Evolutionary conservation across 1,284 basidiomycete species (phyloP), one percentile per base, ranked within the genome.

Genomic region (Cutaneotrichosporon dermatis): DNA sequence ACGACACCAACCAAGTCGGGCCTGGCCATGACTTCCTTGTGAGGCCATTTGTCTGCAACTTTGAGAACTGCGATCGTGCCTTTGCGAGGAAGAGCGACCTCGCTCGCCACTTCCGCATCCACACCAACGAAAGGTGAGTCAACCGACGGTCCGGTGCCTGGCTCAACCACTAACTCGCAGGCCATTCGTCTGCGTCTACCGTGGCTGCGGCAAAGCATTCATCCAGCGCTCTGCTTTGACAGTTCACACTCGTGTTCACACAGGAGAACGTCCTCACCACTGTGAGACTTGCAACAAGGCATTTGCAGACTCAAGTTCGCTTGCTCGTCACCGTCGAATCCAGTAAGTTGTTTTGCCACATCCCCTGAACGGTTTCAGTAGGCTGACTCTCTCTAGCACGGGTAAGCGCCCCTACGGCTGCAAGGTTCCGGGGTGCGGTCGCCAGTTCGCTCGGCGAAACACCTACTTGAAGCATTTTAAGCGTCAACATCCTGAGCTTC

Each of bases 241-340:
- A 2, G 78, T 79, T 1, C 79, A 80, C 61, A 74, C 72, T 41
- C 71, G 79, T 39, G 76, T 75, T 6, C 80, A 81, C 70, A 82
- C 82, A 33, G 83, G 83, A 45, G 83, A 84, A 66, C 76, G 80
- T 51, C 83, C 83, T 2, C 83, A 84, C 69, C 72, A 77, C 34
- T 84, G 83, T 71, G 72, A 79, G 65, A 74, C 69, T 7, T 82
- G 81, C 69, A 54, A 71, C 46, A 82, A 83, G 68, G 76, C 80
- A 6, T 84, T 84, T 69, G 79, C 79, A 53, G 83, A 84, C 67
- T 83, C 82, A 6, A 80, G 78, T 61, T 83, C 82, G 8, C 76
- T 84, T 11, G 83, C 83, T 15, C 79, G 83, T 10, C 83, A 84
- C 63, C 79, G 83, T 3, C 76, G 82, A 10, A 80, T 80, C 10